Conservation (phyloP, 2,329 filamentous ascomycete species). For the Fusarium sarcochroum region DNA sequence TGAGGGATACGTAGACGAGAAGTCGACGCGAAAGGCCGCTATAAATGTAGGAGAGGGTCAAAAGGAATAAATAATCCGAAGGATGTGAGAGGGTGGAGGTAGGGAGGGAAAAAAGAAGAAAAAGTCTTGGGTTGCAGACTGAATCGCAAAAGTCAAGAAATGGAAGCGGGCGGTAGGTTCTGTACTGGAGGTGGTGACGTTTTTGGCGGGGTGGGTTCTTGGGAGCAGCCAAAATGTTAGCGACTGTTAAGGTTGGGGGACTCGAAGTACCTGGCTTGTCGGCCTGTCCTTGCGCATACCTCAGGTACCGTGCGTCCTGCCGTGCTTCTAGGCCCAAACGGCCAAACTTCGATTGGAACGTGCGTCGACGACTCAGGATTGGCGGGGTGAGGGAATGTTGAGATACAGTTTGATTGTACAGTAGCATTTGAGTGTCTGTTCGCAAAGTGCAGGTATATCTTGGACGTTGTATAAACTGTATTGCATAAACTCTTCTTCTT, state of each 20-base stretch:
- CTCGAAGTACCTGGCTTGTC: constrained; percentile 21
- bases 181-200: constrained; percentile 39
- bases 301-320: constrained; percentile 27
- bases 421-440: background rate
- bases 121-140: constrained; percentile 42
- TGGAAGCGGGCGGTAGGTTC: constrained; percentile 34
- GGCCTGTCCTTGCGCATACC: constrained; percentile 18
- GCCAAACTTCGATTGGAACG: constrained; percentile 19
- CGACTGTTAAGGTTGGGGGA: constrained; percentile 6
- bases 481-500: background rate
- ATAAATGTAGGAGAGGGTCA: background rate
- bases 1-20: constrained; percentile 8
- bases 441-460: background rate
- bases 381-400: constrained; percentile 24
- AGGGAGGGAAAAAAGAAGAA: constrained; percentile 13
- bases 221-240: constrained; percentile 9
- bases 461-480: background rate
- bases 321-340: constrained; percentile 19
- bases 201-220: constrained; percentile 43
- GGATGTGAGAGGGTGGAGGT: constrained; percentile 9
- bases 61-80: constrained; percentile 3
- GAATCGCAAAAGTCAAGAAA: constrained; percentile 48
- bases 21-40: constrained; percentile 6
- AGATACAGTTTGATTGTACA: constrained; percentile 5
- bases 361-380: constrained; percentile 23